Evolutionary conservation across 768 basidiomycete species (phyloP).

Genomic region (Mrakia gelida): DNA sequence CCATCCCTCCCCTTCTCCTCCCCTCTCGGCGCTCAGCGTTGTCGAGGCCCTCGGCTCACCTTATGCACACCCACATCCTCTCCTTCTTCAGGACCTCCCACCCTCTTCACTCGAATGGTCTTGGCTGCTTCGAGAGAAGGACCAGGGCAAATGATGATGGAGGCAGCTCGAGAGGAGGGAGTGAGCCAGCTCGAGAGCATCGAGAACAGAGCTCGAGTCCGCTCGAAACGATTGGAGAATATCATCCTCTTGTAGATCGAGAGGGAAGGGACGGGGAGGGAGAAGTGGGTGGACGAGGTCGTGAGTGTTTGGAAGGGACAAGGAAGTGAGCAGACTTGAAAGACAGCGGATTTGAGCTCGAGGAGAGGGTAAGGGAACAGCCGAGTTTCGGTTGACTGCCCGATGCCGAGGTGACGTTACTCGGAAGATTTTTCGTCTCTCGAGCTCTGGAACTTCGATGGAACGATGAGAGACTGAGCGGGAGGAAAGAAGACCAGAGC

Average conservation of each 20-base stretch:
- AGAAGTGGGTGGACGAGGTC: not conserved
- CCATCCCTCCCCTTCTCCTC: not conserved
- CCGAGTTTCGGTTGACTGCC: too few species aligned
- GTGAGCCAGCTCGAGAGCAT: constrained; percentile 1
- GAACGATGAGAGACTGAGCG: too few species aligned
- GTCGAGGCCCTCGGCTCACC: not conserved
- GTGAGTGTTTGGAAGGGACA: too few species aligned
- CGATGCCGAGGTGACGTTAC: too few species aligned
- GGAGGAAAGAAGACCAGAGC: too few species aligned
- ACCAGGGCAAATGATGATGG: constrained; percentile 18
- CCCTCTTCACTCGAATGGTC: constrained; percentile 8
- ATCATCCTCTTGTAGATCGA: not conserved
- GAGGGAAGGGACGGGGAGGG: not conserved
- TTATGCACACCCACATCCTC: constrained; percentile 23
- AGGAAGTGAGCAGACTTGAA: too few species aligned
- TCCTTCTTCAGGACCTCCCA: not conserved
- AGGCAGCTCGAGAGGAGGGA: not conserved
- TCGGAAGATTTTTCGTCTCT: too few species aligned
- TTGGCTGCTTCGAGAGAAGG: not conserved
- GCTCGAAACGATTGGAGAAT: not conserved
- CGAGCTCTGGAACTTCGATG: too few species aligned
- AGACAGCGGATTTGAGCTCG: too few species aligned
- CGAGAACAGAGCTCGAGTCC: constrained; percentile 1
- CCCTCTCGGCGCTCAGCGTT: not conserved
- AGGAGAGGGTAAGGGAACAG: too few species aligned